phyloP scores from a whole-genome alignment of 2,329 filamentous ascomycete species.

The Cladophialophora immunda region DNA sequence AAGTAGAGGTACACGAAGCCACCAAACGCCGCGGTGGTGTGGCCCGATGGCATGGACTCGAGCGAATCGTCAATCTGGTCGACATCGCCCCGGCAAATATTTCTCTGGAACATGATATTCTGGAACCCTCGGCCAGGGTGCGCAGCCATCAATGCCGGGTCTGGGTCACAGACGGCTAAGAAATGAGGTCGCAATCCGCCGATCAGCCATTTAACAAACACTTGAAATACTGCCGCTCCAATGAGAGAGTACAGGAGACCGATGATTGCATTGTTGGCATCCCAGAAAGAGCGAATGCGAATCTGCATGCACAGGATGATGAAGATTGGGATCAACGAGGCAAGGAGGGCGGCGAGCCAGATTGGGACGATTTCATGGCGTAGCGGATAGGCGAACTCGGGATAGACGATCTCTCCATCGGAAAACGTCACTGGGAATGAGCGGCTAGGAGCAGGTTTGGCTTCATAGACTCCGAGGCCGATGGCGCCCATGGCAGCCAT shows the following conservation, averaged over 20 bases:
- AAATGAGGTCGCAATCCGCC: slow-evolving; percentile 78
- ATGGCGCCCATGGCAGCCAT: slow-evolving; percentile 72
- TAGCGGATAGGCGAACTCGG: slow-evolving; percentile 74
- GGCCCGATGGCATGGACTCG: slow-evolving; percentile 76
- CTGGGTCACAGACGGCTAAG: slow-evolving; percentile 73
- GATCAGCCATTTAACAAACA: slow-evolving; percentile 78
- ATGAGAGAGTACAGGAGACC: slow-evolving; percentile 76
- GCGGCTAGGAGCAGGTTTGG: slow-evolving; percentile 71
- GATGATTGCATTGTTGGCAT: slow-evolving; percentile 73
- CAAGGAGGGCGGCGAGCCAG: slow-evolving; percentile 73
- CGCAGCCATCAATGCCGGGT: slow-evolving; percentile 52
- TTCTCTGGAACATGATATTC: slow-evolving; percentile 72
- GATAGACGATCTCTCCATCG: slow-evolving; percentile 74
- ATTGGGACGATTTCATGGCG: slow-evolving; percentile 76
- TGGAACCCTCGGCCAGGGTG: slow-evolving; percentile 61
- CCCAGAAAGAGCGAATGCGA: slow-evolving; percentile 72
- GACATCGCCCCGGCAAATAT: slow-evolving; percentile 73
- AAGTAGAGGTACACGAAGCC: slow-evolving; percentile 69
- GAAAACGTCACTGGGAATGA: slow-evolving; percentile 74
- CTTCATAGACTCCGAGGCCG: slow-evolving; percentile 68
- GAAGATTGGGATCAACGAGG: slow-evolving; percentile 69
- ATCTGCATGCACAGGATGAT: slow-evolving; percentile 73
- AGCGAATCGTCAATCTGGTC: slow-evolving; percentile 73
- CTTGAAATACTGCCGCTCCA: slow-evolving; percentile 76
- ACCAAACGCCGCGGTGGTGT: slow-evolving; percentile 70